Percentiles rank a stretch among this genome's conserved stretches.
These are phyloP conservation scores for Vigna nakashimae DNA, from an alignment of 306 rosid genomes.

Conservation along the genomic window DNA sequence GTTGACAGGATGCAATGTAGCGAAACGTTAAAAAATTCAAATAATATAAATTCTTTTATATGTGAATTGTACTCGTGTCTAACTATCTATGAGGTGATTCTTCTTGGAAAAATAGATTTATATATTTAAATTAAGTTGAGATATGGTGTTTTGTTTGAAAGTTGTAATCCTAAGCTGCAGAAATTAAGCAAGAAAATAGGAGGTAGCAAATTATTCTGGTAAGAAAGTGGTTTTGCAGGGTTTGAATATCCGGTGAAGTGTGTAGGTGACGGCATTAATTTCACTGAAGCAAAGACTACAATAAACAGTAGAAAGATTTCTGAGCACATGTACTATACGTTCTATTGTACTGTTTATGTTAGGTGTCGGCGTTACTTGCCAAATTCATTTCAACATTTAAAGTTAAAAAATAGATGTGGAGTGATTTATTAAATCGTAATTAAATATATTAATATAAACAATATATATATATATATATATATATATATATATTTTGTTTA, in stretches of 20 bases:
- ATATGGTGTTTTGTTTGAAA: background rate
- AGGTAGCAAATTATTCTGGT: slow-evolving; percentile 21
- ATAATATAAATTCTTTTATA: no score
- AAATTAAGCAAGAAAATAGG: background rate
- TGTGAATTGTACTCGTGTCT: no score
- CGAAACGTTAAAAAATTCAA: no score
- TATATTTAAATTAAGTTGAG: no score
- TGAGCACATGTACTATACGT: background rate
- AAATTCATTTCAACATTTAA: background rate
- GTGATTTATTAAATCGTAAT: no score
- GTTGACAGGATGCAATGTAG: background rate
- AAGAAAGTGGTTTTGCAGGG: slow-evolving; percentile 14
- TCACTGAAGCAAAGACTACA: slow-evolving; percentile 30
- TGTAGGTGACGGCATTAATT: slow-evolving; percentile 30
- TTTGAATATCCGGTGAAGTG: slow-evolving; percentile 40
- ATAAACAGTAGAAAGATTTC: background rate
- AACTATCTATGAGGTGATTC: no score
- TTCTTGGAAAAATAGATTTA: no score
- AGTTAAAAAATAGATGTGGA: no score
- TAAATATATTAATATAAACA: no score
- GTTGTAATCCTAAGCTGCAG: background rate
- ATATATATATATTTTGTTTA: no score
- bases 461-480: no score
- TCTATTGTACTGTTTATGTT: background rate
- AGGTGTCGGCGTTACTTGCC: slow-evolving; percentile 9